These are phyloP conservation scores for Cenchrus fungigraminus DNA, from an alignment of 176 grass and related monocot species.

Conservation along the genomic window DNA sequence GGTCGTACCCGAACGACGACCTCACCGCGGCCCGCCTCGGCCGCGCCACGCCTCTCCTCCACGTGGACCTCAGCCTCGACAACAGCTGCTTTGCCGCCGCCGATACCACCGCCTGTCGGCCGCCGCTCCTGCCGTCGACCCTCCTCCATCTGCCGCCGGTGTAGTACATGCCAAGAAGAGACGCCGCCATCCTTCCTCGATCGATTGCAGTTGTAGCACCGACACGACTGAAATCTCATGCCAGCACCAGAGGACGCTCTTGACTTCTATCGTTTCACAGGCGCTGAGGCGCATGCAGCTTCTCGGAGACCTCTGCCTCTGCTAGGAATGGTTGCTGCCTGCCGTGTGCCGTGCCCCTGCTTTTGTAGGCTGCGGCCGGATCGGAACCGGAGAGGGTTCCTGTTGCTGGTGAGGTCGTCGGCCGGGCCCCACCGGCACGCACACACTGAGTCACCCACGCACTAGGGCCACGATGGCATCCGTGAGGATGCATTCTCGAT, in stretches of 20 bases:
- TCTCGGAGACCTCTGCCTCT: too few species aligned
- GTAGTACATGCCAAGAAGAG: background rate
- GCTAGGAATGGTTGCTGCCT: too few species aligned
- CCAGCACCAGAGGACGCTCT: too few species aligned
- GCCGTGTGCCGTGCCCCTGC: too few species aligned
- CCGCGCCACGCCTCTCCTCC: background rate
- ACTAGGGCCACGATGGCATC: background rate
- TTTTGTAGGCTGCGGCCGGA: too few species aligned
- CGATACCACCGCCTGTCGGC: background rate
- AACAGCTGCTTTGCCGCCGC: conserved; percentile 31
- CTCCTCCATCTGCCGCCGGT: background rate
- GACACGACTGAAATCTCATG: too few species aligned
- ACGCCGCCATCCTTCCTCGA: background rate
- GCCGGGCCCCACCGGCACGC: background rate
- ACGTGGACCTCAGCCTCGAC: conserved; percentile 33
- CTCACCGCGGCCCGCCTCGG: background rate
- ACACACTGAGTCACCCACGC: background rate
- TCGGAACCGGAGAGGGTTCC: too few species aligned
- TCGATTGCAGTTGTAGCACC: too few species aligned
- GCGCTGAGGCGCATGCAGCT: too few species aligned
- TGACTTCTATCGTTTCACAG: too few species aligned
- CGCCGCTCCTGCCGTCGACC: background rate
- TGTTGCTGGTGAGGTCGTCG: background rate
- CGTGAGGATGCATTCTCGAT: too few species aligned
- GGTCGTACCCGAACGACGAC: conserved; percentile 18